phyloP scores from a whole-genome alignment of 2,329 filamentous ascomycete genomes.

The Pseudogymnoascus sp. region DNA sequence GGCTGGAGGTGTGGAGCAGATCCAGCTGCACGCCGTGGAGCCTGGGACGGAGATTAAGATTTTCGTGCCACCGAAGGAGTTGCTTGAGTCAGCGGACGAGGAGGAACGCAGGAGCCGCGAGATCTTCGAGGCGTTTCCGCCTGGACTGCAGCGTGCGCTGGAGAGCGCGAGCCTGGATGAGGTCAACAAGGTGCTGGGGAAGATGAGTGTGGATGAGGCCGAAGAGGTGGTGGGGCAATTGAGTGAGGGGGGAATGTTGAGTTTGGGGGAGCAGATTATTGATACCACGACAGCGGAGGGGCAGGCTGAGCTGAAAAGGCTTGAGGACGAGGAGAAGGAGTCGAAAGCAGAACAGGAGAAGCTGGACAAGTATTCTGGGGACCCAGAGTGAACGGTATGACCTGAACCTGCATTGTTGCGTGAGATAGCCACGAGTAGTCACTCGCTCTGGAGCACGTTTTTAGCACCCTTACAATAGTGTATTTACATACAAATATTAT shows the following conservation, averaged over 20 bases:
- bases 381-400: conserved; percentile 27
- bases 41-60: conserved; percentile 90
- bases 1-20: conserved; percentile 75
- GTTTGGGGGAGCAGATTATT: conserved; percentile 85
- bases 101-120: conserved; percentile 56
- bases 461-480: neutral
- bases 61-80: conserved; percentile 59
- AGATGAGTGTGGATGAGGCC: conserved; percentile 81
- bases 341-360: conserved; percentile 21
- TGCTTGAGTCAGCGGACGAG: conserved; percentile 48
- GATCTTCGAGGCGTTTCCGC: conserved; percentile 77
- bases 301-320: conserved; percentile 65
- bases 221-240: conserved; percentile 77
- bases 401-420: neutral
- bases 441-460: neutral
- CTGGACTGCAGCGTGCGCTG: conserved; percentile 72
- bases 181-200: conserved; percentile 79
- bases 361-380: conserved; percentile 27
- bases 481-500: neutral
- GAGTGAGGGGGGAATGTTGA: conserved; percentile 79
- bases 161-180: conserved; percentile 84
- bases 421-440: neutral
- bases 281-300: conserved; percentile 90
- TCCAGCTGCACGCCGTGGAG: conserved; percentile 93
- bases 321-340: conserved; percentile 51